Conservation (phyloP, 169 alveolate genomes). For the Toxoplasma gondii region DNA sequence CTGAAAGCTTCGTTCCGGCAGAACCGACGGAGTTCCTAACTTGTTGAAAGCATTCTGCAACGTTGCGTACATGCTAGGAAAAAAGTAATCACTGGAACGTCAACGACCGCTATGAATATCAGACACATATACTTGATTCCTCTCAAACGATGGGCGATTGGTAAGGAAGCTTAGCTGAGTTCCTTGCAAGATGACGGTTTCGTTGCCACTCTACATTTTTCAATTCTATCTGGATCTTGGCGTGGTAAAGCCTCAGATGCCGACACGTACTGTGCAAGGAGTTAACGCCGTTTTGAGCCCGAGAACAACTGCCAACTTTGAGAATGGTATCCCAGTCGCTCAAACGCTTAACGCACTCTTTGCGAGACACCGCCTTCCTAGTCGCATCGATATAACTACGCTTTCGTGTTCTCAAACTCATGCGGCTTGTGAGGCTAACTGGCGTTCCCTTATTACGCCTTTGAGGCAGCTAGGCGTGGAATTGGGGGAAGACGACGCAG, state of each 20-base stretch:
- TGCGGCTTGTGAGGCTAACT: neutral
- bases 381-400: neutral
- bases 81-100: too few relatives aligned
- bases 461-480: neutral
- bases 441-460: neutral
- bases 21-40: too few relatives aligned
- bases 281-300: neutral
- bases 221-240: neutral
- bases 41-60: too few relatives aligned
- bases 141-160: too few relatives aligned
- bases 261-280: neutral
- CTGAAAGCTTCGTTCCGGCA: too few relatives aligned
- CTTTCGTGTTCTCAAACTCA: neutral
- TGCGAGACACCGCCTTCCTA: neutral
- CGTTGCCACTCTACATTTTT: neutral
- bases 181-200: neutral
- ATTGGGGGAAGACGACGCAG: neutral
- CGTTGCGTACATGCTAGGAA: too few relatives aligned
- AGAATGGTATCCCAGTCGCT: neutral
- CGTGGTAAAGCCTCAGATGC: neutral
- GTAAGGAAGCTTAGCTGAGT: too few relatives aligned
- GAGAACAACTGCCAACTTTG: neutral
- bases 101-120: too few relatives aligned
- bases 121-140: too few relatives aligned
- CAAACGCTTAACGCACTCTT: neutral